Evolutionary conservation across 2,329 filamentous ascomycete genomes (phyloP), one percentile per base, ranked within the genome.

Genomic region (Fusarium succisae): DNA sequence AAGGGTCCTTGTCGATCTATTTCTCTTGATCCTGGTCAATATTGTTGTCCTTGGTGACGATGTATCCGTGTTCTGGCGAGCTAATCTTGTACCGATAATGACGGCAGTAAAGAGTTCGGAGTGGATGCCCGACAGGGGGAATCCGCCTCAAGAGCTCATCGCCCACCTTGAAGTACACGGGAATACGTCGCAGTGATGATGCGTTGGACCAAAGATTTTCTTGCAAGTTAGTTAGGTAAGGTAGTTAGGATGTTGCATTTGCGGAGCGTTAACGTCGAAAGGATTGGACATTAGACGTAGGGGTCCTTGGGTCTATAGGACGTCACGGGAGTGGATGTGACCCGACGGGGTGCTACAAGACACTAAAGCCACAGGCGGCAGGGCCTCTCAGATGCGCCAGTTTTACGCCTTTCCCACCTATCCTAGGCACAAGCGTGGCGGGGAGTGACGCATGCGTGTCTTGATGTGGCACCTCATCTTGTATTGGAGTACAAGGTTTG

Each of bases 131-230:
- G 63, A 63, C 24, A 66, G 74, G 63, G 55, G 53, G 69, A 26
- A 67, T 66, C 74, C 70, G 65, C 67, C 62, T 77, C 66, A 77
- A 69, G 66, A 65, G 65, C 64, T 77, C 76, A 78, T 77, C 59
- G 50, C 69, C 47, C 59, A 69, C 54, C 41, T 37, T 45, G 24
- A 50, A 44, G 47, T 71, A 43, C 35, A 66, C 55, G 41, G 38
- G 55, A 48, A 59, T 35, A 66, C 43, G 68, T 59, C 55, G 47
- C 47, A 57, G 39, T 35, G 55, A 51, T 58, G n/a, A 59, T 69
- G 55, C 47, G 70, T 45, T 65, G 47, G 47, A 45, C 32, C 39
- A 51, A 28, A 66, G 37, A 41, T 61, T 55, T 58, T 54, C 62
- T 66, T 69, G 41, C 60, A 69, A 44, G 41, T 65, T 43, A 44